Evolutionary conservation across 176 grass and related monocot genomes (phyloP).

Genomic region (Pontederia paniculata): DNA sequence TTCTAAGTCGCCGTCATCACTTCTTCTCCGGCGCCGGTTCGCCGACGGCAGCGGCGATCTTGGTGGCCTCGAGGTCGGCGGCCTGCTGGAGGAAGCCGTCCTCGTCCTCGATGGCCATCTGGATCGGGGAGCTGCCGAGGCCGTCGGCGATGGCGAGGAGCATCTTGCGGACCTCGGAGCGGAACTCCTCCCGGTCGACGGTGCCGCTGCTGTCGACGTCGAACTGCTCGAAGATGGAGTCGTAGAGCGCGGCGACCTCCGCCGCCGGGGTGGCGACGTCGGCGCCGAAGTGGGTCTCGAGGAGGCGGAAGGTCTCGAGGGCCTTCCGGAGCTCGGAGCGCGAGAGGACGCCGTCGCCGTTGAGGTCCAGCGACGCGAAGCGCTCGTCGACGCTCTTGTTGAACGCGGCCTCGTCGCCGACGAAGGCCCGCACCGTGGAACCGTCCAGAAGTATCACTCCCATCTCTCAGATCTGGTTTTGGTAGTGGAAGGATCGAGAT

Average conservation of each 20-base stretch:
- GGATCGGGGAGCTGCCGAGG: slow-evolving; percentile 65
- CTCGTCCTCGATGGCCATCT: slow-evolving; percentile 71
- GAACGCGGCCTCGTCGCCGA: slow-evolving; percentile 65
- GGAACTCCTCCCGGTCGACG: slow-evolving; percentile 64
- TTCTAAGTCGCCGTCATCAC: neutral
- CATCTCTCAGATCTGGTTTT: slow-evolving; percentile 24
- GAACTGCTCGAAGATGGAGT: slow-evolving; percentile 88
- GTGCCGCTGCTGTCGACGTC: slow-evolving; percentile 76
- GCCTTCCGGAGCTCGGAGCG: slow-evolving; percentile 74
- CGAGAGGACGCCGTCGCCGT: slow-evolving; percentile 92
- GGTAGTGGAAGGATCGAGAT: no score
- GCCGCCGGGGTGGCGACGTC: slow-evolving; percentile 34
- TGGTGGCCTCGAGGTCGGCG: slow-evolving; percentile 65
- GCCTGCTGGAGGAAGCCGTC: slow-evolving; percentile 59
- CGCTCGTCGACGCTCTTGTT: slow-evolving; percentile 51
- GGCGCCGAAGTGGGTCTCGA: slow-evolving; percentile 57
- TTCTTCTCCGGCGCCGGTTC: neutral
- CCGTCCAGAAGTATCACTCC: slow-evolving; percentile 71
- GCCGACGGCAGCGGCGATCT: slow-evolving; percentile 21
- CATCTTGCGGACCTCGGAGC: slow-evolving; percentile 73
- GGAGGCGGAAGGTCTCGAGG: slow-evolving; percentile 87
- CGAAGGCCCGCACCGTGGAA: slow-evolving; percentile 65
- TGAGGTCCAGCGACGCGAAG: slow-evolving; percentile 66
- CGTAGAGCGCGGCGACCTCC: slow-evolving; percentile 68
- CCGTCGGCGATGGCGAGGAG: slow-evolving; percentile 91